These are phyloP conservation scores for Chytriomyces sp. DNA, from an alignment of 192 early-diverging fungal species.

Conservation along the genomic window DNA sequence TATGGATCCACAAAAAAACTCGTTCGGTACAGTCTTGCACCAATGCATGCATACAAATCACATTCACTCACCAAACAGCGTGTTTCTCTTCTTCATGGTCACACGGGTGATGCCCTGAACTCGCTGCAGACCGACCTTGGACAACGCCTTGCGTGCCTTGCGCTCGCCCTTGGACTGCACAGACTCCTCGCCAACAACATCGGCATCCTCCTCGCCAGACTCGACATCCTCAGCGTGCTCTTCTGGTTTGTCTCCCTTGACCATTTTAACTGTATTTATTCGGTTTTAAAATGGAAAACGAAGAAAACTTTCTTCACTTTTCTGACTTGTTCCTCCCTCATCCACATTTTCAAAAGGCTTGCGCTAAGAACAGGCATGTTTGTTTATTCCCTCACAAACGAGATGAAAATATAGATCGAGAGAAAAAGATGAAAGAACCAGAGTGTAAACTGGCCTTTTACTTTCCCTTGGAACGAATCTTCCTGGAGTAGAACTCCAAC, in stretches of 20 bases:
- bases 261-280: too few species aligned
- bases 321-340: too few species aligned
- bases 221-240: neutral
- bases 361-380: too few species aligned
- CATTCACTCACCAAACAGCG: slow-evolving; percentile 62
- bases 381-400: too few species aligned
- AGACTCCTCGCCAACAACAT: slow-evolving; percentile 34
- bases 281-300: too few species aligned
- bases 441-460: neutral
- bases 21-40: too few species aligned
- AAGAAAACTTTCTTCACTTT: too few species aligned
- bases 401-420: too few species aligned
- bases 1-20: too few species aligned
- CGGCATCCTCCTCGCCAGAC: slow-evolving; percentile 31
- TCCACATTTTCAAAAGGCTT: too few species aligned
- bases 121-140: slow-evolving; percentile 87
- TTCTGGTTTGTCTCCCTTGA: neutral
- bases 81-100: slow-evolving; percentile 81
- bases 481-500: slow-evolving; percentile 96
- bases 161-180: slow-evolving; percentile 83
- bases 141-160: slow-evolving; percentile 97
- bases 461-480: slow-evolving; percentile 56
- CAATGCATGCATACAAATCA: too few species aligned
- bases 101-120: slow-evolving; percentile 88
- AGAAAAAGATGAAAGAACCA: too few species aligned